A percentile compares a stretch with the other conserved stretches of the same genome.
Conservation (phyloP, 495 filamentous ascomycete genomes). For the Parathielavia appendiculata region DNA sequence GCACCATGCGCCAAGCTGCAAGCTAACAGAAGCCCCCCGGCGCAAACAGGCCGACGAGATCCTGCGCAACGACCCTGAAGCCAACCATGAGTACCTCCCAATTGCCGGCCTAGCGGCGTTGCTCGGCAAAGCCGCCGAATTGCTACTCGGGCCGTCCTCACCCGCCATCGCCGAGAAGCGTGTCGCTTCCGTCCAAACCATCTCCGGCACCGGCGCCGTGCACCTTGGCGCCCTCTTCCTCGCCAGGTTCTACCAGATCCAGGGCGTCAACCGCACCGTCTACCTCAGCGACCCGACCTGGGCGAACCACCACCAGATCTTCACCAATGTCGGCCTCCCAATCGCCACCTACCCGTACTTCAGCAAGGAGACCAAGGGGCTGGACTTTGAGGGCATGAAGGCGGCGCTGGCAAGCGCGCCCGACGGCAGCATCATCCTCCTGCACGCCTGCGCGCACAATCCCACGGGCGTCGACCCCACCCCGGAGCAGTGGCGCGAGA, state of each 20-base stretch:
- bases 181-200: conserved; percentile 68
- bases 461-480: conserved; percentile 97
- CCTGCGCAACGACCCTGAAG: conserved; percentile 75
- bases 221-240: conserved; percentile 88
- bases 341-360: conserved; percentile 92
- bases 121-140: conserved; percentile 80
- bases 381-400: conserved; percentile 89
- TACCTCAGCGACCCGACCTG: conserved; percentile 94
- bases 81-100: conserved; percentile 98
- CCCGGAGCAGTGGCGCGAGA: conserved; percentile 85
- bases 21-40: conserved; percentile 14
- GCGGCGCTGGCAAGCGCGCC: conserved; percentile 61
- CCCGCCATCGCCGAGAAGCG: conserved; percentile 81
- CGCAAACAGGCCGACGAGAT: conserved; percentile 73
- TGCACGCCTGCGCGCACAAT: conserved; percentile 98
- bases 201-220: conserved; percentile 88
- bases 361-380: conserved; percentile 72
- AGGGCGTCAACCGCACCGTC: conserved; percentile 62
- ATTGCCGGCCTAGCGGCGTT: conserved; percentile 84
- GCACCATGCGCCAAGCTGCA: conserved; percentile 7
- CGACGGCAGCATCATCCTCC: conserved; percentile 74
- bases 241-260: conserved; percentile 63
- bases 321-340: conserved; percentile 78
- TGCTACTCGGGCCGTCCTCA: conserved; percentile 76
- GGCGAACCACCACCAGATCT: conserved; percentile 99